A percentile compares a stretch with the other conserved stretches of the same genome.
Conservation (phyloP, 2,329 filamentous ascomycete species). For the Colletotrichum viniferum region DNA sequence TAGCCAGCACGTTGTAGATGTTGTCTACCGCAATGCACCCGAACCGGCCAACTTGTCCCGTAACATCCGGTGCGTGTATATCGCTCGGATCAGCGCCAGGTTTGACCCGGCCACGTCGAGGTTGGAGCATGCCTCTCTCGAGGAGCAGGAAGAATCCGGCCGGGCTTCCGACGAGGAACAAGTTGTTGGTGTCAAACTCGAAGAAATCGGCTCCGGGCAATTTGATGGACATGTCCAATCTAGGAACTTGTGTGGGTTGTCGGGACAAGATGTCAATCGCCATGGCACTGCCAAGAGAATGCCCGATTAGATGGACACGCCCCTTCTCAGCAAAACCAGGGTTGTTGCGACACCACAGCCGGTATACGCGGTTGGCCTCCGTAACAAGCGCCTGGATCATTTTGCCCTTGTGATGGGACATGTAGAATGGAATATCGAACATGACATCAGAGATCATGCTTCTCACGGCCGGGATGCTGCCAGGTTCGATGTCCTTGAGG, state of each 20-base stretch:
- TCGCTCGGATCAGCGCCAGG: constrained; percentile 73
- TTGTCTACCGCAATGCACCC: constrained; percentile 95
- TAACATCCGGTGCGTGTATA: constrained; percentile 60
- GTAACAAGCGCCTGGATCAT: constrained; percentile 89
- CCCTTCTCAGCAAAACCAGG: constrained; percentile 81
- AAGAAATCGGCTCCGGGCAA: constrained; percentile 65
- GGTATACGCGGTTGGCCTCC: constrained; percentile 95
- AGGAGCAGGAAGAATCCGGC: constrained; percentile 92
- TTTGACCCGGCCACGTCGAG: constrained; percentile 77
- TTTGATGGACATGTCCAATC: constrained; percentile 44
- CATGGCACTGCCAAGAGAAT: constrained; percentile 95
- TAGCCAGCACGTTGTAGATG: constrained; percentile 87
- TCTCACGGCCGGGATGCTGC: constrained; percentile 88
- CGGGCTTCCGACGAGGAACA: constrained; percentile 90
- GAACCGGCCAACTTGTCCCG: constrained; percentile 80
- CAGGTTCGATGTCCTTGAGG: constrained; percentile 89
- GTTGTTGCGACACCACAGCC: constrained; percentile 93
- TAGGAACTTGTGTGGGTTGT: constrained; percentile 77
- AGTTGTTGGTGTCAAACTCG: constrained; percentile 88
- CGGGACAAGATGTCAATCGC: constrained; percentile 87
- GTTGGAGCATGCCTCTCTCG: constrained; percentile 73
- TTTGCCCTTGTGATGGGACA: constrained; percentile 93
- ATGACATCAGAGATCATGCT: constrained; percentile 96
- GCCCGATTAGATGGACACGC: constrained; percentile 88
- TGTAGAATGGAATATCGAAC: constrained; percentile 97